These are phyloP conservation scores for Macrophomina pseudophaseolina DNA, from an alignment of 2,329 filamentous ascomycete species.

Conservation along the genomic window DNA sequence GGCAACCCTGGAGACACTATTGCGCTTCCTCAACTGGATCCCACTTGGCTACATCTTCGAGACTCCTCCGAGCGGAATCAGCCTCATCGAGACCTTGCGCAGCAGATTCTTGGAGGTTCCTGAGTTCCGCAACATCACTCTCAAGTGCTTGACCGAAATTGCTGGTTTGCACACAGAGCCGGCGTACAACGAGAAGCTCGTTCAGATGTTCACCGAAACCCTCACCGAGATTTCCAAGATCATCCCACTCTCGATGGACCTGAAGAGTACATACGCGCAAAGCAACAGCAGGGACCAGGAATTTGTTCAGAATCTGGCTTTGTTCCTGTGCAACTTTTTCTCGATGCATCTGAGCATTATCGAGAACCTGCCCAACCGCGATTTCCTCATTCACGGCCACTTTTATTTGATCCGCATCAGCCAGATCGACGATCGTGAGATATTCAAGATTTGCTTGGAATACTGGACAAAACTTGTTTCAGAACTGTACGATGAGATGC, in stretches of 20 bases:
- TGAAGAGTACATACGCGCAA: conserved; percentile 87
- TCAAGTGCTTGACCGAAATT: conserved; percentile 97
- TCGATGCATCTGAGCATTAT: conserved; percentile 87
- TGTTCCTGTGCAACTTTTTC: conserved; percentile 98
- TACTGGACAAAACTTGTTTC: conserved; percentile 99
- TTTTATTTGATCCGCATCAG: conserved; percentile 98
- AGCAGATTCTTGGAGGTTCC: conserved; percentile 91
- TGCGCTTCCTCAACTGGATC: conserved; percentile 99
- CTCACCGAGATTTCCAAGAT: conserved; percentile 91
- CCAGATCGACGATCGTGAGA: conserved; percentile 97
- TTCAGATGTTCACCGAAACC: conserved; percentile 98
- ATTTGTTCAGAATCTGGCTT: conserved; percentile 93
- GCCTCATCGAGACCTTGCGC: conserved; percentile 89
- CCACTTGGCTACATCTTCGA: conserved; percentile 98
- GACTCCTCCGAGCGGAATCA: conserved; percentile 66
- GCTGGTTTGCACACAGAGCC: conserved; percentile 86
- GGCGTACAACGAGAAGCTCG: conserved; percentile 91
- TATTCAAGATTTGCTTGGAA: conserved; percentile 99
- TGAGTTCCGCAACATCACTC: conserved; percentile 94
- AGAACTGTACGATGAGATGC: conserved; percentile 99
- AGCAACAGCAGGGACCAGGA: conserved; percentile 95
- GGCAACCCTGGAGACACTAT: conserved; percentile 92
- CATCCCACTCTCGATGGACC: conserved; percentile 85
- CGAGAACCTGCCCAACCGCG: conserved; percentile 91
- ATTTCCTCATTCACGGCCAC: conserved; percentile 93